Conservation (phyloP, 495 filamentous ascomycete genomes). For the Stereocaulon alpinum region DNA sequence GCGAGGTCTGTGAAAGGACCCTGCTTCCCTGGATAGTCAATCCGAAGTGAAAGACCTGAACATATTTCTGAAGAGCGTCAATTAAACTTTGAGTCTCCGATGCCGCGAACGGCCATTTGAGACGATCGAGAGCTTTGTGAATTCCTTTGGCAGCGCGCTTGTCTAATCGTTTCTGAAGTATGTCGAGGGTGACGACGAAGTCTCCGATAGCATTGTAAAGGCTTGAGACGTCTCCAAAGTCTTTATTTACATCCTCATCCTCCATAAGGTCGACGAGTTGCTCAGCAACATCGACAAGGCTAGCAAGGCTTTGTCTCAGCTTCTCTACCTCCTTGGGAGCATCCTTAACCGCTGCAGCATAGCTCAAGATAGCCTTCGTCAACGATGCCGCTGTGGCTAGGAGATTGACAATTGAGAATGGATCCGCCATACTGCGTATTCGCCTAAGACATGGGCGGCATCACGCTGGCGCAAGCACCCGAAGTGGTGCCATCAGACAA, state of each 20-base stretch:
- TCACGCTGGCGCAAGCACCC: neutral
- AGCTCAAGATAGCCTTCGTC: neutral
- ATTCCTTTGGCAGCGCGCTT: neutral
- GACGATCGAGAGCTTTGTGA: neutral
- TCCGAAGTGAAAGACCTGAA: neutral
- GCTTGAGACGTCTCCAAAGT: neutral
- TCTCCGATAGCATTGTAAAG: neutral
- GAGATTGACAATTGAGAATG: conserved; percentile 5
- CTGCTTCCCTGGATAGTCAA: conserved; percentile 1
- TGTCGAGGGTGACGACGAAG: neutral
- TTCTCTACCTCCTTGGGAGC: neutral
- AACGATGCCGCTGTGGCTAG: neutral
- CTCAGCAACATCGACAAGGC: neutral
- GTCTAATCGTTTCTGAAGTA: neutral
- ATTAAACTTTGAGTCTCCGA: neutral
- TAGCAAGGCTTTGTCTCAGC: neutral
- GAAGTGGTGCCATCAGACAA: too few relatives aligned
- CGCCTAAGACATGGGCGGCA: neutral
- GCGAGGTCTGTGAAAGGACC: neutral
- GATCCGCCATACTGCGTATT: neutral
- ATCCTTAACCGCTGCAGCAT: neutral
- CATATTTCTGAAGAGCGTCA: neutral
- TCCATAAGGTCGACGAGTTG: neutral
- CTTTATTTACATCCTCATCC: neutral
- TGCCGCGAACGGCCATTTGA: conserved; percentile 1